phyloP scores from a whole-genome alignment of 2,329 filamentous ascomycete genomes.

The Fusarium pseudocircinatum region DNA sequence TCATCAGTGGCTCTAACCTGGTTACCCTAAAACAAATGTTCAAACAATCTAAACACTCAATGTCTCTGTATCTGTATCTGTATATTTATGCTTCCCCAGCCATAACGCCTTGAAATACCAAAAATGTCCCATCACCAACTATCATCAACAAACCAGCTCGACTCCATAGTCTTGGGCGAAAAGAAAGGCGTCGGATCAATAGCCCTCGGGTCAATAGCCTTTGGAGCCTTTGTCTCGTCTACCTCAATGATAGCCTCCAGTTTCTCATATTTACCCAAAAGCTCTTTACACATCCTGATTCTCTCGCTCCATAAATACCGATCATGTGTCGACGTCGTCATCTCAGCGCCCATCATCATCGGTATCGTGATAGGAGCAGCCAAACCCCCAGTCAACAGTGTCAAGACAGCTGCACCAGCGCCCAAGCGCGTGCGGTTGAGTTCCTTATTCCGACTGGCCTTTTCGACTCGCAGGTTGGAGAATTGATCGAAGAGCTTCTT shows the following conservation, averaged over 20 bases:
- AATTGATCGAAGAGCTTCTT: conserved; percentile 17
- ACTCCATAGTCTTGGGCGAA: background rate
- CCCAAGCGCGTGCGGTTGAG: background rate
- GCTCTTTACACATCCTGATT: background rate
- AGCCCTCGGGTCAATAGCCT: background rate
- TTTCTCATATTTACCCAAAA: background rate
- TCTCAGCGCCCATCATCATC: background rate
- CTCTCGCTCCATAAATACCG: background rate
- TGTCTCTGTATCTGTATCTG: background rate
- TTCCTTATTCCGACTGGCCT: conserved; percentile 6
- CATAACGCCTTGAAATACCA: background rate
- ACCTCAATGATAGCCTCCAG: background rate
- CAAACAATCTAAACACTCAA: too few relatives aligned
- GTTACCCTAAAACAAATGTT: background rate
- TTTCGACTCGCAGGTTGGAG: background rate
- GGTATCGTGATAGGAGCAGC: background rate
- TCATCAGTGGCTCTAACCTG: accelerated
- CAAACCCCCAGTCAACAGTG: background rate
- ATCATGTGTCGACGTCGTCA: background rate
- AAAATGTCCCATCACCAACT: background rate
- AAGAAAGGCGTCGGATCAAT: background rate
- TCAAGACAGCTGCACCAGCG: conserved; percentile 12
- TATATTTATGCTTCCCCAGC: background rate
- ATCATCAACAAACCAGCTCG: conserved; percentile 14
- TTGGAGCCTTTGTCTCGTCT: background rate